These are phyloP conservation scores for Cytospora mali DNA, from an alignment of 2,329 filamentous ascomycete genomes.

Conservation along the genomic window DNA sequence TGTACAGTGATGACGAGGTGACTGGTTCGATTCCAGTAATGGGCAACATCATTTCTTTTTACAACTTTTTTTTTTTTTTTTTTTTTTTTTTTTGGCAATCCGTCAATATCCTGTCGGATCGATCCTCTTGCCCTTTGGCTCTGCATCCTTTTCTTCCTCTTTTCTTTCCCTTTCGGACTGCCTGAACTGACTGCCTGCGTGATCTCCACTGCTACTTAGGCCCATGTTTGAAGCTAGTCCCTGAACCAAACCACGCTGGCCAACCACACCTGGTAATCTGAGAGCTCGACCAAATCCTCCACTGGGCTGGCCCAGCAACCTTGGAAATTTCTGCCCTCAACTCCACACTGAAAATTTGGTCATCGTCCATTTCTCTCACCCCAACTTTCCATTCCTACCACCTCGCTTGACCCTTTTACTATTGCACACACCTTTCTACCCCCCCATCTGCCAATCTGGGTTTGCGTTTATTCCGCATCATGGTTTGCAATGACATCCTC, in stretches of 20 bases:
- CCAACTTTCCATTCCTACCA: neutral
- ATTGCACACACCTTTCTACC: neutral
- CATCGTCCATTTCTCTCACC: neutral
- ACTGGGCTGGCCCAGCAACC: neutral
- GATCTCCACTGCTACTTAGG: neutral
- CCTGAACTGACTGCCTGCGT: no score
- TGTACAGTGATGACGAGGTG: conserved; percentile 6
- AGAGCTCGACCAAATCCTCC: neutral
- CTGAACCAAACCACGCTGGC: neutral
- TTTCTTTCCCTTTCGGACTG: no score
- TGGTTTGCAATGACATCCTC: neutral
- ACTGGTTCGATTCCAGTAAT: neutral
- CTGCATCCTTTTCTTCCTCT: no score
- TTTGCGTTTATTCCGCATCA: no score
- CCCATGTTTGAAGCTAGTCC: neutral
- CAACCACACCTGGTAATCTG: neutral
- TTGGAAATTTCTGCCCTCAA: neutral
- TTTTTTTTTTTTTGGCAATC: neutral
- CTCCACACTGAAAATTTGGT: neutral
- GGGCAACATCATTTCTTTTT: neutral
- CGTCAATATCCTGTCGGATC: no score
- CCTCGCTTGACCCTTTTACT: neutral
- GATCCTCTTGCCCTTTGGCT: no score
- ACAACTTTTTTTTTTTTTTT: neutral
- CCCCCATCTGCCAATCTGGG: neutral